Conservation (phyloP, 2,329 filamentous ascomycete genomes). For the Alternaria hordeiaustralica region DNA sequence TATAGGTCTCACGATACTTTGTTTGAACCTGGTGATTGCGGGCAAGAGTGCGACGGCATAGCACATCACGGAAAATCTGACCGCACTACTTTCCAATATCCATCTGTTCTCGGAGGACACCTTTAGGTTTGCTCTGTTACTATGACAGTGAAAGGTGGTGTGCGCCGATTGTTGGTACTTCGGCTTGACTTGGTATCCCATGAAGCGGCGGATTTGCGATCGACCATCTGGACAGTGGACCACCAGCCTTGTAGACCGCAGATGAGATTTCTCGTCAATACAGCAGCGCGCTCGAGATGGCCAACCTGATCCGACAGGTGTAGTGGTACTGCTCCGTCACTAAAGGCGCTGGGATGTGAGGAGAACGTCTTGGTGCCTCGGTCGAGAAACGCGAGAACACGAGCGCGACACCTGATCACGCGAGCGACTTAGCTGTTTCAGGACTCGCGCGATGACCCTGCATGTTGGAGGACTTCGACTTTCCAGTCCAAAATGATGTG, state of each 20-base stretch:
- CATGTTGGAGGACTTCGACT: not conserved
- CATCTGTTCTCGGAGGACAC: accelerated
- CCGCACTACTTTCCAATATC: not conserved
- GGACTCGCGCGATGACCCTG: not conserved
- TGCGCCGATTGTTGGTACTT: accelerated
- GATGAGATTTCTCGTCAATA: not conserved
- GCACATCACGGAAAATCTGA: not conserved
- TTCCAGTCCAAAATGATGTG: not conserved
- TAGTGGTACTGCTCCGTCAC: not conserved
- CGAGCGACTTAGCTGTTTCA: not conserved
- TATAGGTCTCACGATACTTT: not conserved
- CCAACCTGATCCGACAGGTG: not conserved
- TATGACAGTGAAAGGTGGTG: not conserved
- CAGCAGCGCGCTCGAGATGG: not conserved
- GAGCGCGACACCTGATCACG: not conserved
- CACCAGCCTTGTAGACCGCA: not conserved
- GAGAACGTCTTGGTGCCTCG: not conserved
- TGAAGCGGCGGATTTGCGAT: not conserved
- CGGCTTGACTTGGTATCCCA: not conserved
- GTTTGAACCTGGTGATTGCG: not conserved
- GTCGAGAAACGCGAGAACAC: not conserved
- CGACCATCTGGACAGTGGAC: not conserved
- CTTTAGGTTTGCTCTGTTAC: not conserved
- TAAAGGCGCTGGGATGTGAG: not conserved
- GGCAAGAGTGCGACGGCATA: not conserved